Conservation (phyloP, 768 basidiomycete genomes). For the Tephrocybe sp. region DNA sequence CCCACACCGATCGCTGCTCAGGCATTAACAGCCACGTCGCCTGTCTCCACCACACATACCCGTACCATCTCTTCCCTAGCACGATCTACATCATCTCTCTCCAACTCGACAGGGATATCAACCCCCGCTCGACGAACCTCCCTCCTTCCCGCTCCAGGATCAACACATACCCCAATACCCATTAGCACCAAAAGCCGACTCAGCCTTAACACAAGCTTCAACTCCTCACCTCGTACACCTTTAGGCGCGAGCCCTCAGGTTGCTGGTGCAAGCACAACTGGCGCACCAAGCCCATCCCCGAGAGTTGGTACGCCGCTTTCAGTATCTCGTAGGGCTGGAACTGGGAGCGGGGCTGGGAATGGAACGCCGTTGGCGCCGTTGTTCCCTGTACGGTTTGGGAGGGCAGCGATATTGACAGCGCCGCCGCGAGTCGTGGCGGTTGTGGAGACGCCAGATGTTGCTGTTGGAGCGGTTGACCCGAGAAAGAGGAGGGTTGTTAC, state of each 20-base stretch:
- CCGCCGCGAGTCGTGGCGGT: slow-evolving; percentile 82
- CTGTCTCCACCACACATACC: too few relatives aligned
- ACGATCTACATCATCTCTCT: slow-evolving; percentile 49
- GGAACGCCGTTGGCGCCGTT: slow-evolving; percentile 8
- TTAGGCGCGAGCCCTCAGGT: too few relatives aligned
- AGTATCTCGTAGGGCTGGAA: background rate
- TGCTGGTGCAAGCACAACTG: background rate
- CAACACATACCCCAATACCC: background rate
- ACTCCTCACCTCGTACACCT: slow-evolving; percentile 35
- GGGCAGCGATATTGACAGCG: slow-evolving; percentile 75
- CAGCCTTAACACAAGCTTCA: slow-evolving; percentile 25
- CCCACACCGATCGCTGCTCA: too few relatives aligned
- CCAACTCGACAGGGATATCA: slow-evolving; percentile 9
- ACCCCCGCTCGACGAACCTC: slow-evolving; percentile 43
- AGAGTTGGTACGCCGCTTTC: slow-evolving; percentile 40
- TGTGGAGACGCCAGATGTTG: slow-evolving; percentile 85
- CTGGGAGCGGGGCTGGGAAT: too few relatives aligned
- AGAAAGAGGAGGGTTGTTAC: slow-evolving; percentile 81
- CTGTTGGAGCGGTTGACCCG: slow-evolving; percentile 86
- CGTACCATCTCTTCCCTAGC: slow-evolving; percentile 54
- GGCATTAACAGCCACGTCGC: too few relatives aligned
- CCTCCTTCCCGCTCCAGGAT: slow-evolving; percentile 25
- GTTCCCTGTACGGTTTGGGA: slow-evolving; percentile 55
- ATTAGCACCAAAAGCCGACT: slow-evolving; percentile 35
- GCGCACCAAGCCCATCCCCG: slow-evolving; percentile 35